Evolutionary conservation across 352 stramenopile species (phyloP), one percentile per base, ranked within the genome.

Genomic region (Phytophthora sojae): DNA sequence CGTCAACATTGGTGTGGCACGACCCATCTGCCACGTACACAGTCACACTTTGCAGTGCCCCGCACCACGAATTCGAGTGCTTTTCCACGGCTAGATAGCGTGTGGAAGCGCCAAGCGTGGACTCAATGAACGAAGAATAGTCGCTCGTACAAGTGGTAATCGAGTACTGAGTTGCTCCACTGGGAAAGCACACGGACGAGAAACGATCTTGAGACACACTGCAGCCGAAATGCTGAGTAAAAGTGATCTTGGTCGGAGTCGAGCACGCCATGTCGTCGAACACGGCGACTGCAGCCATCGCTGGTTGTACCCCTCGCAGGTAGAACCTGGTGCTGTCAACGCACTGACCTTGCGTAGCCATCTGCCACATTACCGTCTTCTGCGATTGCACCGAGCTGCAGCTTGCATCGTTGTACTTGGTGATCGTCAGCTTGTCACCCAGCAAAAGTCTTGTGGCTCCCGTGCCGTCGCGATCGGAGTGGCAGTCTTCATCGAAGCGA

Each of bases 241-340:
- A 59, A n/a, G 29, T 30, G 8, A 59, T 29, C 5, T 30, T 30
- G 7, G 29, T 59, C 9, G 53, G 53, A 19, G 29, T 32, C 42
- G 64, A 71, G 26, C 64, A 71, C 2, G 29, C 26, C 19, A 21
- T 60, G 32, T 71, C 64, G 17, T 71, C 56, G 21, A 51, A 71
- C 4, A 56, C 11, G 1, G 53, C 23, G 19, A 59, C 21, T 3
- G 35, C 35, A 15, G 47, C 14, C 44, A 64, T 57, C 8, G 25
- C 7, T 37, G 25, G 60, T 2, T 29, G 53, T 42, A 19, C 12
- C 6, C 57, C 57, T 30, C 45, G 17, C 21, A 64, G 45, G 45
- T 49, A 64, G n/a, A 37, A 64, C 45, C 17, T 56, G 6, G 21
- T n/a, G 7, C 49, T 35, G 9, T 64, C 57, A 4, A 64, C 25